Base-by-base conservation (phyloP, 768 basidiomycete species). In the Pisolithus marmoratus region DNA sequence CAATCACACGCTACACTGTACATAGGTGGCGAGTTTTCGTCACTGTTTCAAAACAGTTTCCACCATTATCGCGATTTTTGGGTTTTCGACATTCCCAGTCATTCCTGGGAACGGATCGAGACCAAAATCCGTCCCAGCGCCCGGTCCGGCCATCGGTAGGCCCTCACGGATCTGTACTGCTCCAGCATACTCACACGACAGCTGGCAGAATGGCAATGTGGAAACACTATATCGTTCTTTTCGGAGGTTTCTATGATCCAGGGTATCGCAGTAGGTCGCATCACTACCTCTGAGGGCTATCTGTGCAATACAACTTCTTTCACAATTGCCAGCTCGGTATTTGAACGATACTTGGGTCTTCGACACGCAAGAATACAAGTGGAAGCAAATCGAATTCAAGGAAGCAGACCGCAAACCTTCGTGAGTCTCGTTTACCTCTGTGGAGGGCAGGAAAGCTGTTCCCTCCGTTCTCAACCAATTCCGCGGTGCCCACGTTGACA, bases 61-160 rank as follows among this genome's bases (percentile, higher is more conserved):
- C 88, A 91, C 55, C 90, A 94, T 59, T 94, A 91, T 61, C 80
- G 89, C 42, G 90, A 94, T 62, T 84, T 94, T 61, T 94, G 94
- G 87, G 78, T 78, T 44, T 94, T 94, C 62, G 88, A 91, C 56
- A 80, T 95, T 22, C 60, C 76, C 3, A 84, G 83, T 0, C 87
- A 90, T 54, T 69, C 77, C 0, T 95, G 94, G 93, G 90, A 94
- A 58, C 74, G 90, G 8, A 89, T 94, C 47, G 93, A 94, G 36
- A 92, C 90, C 4, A 93, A 90, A 61, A 65, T 85, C 15, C 75
- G 82, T 23, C 93, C 92, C 0, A 84, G 79, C 37, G 87, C 90
- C 6, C 74, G 92, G 38, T 90, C 86, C 2, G 94, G 93, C 2
- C 90, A 92, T 68, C 75, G 92, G 82, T 87, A 54, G 48, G 76